Conservation (phyloP, 169 alveolate genomes). For the Cystoisospora suis region DNA sequence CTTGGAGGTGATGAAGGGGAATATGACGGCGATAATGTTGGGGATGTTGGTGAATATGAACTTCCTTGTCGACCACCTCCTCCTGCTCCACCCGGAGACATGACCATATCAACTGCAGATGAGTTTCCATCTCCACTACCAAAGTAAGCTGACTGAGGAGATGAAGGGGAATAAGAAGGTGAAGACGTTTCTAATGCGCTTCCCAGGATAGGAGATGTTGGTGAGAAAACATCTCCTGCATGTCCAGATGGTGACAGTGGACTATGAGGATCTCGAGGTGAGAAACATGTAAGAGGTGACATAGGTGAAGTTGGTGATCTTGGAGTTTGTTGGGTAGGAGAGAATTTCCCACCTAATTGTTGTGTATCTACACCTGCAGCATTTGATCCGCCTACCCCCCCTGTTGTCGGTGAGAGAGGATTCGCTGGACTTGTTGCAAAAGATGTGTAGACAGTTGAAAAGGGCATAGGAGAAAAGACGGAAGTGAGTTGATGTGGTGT, state of each 20-base stretch:
- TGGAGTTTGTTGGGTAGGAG: constrained; percentile 88
- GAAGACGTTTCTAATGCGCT: constrained; percentile 71
- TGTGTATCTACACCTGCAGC: constrained; percentile 76
- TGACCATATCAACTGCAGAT: neutral
- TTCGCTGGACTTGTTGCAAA: constrained; percentile 53
- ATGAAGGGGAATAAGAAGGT: constrained; percentile 75
- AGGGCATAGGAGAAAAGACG: constrained; percentile 80
- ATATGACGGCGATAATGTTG: constrained; percentile 66
- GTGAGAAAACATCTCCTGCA: constrained; percentile 72
- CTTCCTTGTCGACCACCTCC: constrained; percentile 37
- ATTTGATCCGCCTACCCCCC: neutral
- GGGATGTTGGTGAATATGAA: constrained; percentile 67
- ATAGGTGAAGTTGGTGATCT: constrained; percentile 84
- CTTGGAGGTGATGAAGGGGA: constrained; percentile 81
- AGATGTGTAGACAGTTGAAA: constrained; percentile 40
- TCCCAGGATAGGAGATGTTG: constrained; percentile 69
- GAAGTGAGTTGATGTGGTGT: constrained; percentile 78
- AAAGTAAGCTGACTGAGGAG: constrained; percentile 60
- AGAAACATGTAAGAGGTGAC: constrained; percentile 61
- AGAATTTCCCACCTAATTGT: constrained; percentile 86
- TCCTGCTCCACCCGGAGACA: neutral
- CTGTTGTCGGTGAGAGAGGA: constrained; percentile 63
- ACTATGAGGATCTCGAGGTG: constrained; percentile 62
- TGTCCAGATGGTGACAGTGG: constrained; percentile 69
- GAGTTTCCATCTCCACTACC: constrained; percentile 13